These are phyloP conservation scores for Euphorbia corollata DNA, from an alignment of 441 rosid genomes.

Conservation along the genomic window DNA sequence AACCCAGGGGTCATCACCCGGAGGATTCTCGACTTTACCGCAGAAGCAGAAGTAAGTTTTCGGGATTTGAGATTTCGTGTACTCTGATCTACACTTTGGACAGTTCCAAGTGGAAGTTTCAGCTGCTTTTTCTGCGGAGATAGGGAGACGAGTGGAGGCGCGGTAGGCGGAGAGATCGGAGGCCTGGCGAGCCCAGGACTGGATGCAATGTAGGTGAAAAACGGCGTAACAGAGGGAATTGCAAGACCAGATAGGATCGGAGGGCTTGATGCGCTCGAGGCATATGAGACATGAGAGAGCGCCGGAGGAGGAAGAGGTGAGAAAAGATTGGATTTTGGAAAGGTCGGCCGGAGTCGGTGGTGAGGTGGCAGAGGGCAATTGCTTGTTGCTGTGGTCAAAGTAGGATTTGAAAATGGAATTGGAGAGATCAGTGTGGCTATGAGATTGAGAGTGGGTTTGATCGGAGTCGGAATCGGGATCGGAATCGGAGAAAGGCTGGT, in stretches of 20 bases:
- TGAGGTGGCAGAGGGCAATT: slow-evolving; percentile 24
- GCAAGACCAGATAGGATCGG: slow-evolving; percentile 91
- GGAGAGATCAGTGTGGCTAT: slow-evolving; percentile 46
- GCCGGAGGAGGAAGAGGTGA: slow-evolving; percentile 77
- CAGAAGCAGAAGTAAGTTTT: slow-evolving; percentile 66
- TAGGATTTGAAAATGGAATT: slow-evolving; percentile 73
- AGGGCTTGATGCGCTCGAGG: slow-evolving; percentile 69
- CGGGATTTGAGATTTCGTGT: slow-evolving; percentile 49
- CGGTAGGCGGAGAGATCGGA: slow-evolving; percentile 62
- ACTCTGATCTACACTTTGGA: slow-evolving; percentile 74
- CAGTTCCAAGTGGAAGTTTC: slow-evolving; percentile 64
- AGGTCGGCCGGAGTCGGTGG: slow-evolving; percentile 53
- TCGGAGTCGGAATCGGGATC: slow-evolving; percentile 33
- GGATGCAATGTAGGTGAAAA: slow-evolving; percentile 80
- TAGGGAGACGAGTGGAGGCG: slow-evolving; percentile 52
- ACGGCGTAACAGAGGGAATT: slow-evolving; percentile 64
- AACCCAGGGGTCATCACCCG: slow-evolving; percentile 69
- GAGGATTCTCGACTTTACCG: slow-evolving; percentile 62
- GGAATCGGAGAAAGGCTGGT: slow-evolving; percentile 16
- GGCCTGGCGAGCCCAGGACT: slow-evolving; percentile 88
- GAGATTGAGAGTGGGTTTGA: slow-evolving; percentile 27
- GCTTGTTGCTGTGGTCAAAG: slow-evolving; percentile 41
- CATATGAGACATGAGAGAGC: slow-evolving; percentile 88
- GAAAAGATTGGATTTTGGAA: slow-evolving; percentile 77
- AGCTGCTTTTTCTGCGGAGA: slow-evolving; percentile 39